These are phyloP conservation scores for Boletus fagicola DNA, from an alignment of 768 basidiomycete species.

Conservation along the genomic window DNA sequence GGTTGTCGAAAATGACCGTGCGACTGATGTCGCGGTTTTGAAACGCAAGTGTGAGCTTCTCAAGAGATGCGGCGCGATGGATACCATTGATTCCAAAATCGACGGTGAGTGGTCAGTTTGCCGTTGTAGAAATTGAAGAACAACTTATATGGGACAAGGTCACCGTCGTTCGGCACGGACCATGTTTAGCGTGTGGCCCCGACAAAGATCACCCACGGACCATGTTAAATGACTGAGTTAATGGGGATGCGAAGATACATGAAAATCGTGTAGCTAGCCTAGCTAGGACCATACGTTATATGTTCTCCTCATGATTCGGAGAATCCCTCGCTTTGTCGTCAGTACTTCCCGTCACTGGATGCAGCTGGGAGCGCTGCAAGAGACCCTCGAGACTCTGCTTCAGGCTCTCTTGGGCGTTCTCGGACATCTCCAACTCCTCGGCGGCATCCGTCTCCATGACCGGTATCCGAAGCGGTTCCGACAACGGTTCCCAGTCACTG, in stretches of 20 bases:
- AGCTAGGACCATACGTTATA: background rate
- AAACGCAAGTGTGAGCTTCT: conserved; percentile 7
- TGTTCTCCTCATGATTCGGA: background rate
- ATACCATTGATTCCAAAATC: conserved; percentile 2
- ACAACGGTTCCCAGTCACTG: conserved; percentile 27
- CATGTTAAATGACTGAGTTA: background rate
- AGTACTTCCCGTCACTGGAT: background rate
- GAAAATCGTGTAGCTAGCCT: conserved; percentile 1
- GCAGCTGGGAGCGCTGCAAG: conserved; percentile 11
- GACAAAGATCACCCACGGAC: background rate
- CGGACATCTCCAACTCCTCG: conserved; percentile 6
- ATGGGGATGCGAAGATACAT: background rate
- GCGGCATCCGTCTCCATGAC: background rate
- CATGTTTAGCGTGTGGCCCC: background rate
- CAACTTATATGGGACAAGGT: background rate
- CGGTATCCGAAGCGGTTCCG: conserved; percentile 13
- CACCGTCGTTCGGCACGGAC: conserved; percentile 17
- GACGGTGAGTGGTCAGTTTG: background rate
- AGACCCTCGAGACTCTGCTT: conserved; percentile 25
- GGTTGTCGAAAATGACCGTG: conserved; percentile 25
- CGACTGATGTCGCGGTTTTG: conserved; percentile 7
- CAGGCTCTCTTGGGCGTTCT: conserved; percentile 16
- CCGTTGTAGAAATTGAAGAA: background rate
- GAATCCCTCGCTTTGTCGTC: background rate
- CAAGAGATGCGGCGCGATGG: conserved; percentile 1